Conservation (phyloP, 768 basidiomycete genomes). For the Mycena vitilis region DNA sequence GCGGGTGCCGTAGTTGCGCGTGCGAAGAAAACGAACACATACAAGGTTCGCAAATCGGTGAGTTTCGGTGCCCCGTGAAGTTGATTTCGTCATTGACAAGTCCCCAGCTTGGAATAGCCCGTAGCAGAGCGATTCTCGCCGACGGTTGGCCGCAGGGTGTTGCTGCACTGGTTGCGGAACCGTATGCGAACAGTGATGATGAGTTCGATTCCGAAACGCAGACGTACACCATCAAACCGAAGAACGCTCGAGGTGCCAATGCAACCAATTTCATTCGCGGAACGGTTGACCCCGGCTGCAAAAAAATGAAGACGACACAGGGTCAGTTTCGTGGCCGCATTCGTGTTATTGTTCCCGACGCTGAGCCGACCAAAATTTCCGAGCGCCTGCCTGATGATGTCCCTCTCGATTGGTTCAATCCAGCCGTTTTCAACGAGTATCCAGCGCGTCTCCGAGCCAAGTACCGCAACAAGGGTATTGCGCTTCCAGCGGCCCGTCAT, state of each 20-base stretch:
- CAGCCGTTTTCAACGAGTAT: background rate
- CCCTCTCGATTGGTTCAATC: background rate
- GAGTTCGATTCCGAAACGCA: background rate
- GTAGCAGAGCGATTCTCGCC: background rate
- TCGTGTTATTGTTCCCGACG: background rate
- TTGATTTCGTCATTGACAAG: too few relatives aligned
- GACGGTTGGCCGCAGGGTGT: background rate
- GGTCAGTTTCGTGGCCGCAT: too few relatives aligned
- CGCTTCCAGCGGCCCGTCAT: background rate
- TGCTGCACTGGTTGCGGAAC: background rate
- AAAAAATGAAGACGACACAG: too few relatives aligned
- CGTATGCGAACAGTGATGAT: background rate
- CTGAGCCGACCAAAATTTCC: background rate
- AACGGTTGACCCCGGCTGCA: too few relatives aligned
- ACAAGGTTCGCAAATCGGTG: background rate
- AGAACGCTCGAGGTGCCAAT: background rate
- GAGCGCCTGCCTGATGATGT: background rate
- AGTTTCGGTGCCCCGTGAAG: too few relatives aligned
- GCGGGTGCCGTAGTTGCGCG: background rate
- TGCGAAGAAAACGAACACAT: background rate
- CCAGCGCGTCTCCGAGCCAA: background rate
- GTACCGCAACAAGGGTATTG: conserved; percentile 8
- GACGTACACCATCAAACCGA: background rate
- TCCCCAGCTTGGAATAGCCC: background rate
- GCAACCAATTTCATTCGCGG: background rate